phyloP scores from a whole-genome alignment of 192 early-diverging fungal genomes.

The Coemansia sp. region DNA sequence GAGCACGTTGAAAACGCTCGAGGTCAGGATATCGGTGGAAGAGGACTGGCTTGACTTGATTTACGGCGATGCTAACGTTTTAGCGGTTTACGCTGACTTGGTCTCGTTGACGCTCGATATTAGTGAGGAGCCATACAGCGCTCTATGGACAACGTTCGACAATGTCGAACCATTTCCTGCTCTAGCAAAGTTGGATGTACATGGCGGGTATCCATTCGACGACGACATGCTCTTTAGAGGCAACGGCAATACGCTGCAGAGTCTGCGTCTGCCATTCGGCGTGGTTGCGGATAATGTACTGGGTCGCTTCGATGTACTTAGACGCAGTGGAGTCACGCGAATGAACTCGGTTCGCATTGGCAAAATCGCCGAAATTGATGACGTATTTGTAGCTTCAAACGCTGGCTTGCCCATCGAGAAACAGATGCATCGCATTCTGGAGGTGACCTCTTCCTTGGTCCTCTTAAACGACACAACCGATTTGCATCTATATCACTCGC shows the following conservation, averaged over 20 bases:
- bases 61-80: background rate
- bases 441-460: background rate
- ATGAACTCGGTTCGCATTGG: background rate
- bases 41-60: background rate
- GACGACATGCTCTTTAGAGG: slow-evolving; percentile 2
- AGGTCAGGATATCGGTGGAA: no score
- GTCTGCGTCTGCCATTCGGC: background rate
- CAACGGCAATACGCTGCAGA: background rate
- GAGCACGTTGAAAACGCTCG: background rate
- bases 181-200: background rate
- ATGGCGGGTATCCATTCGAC: background rate
- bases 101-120: background rate
- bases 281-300: background rate
- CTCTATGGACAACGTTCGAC: background rate
- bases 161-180: background rate
- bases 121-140: background rate
- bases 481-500: background rate
- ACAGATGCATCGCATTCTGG: background rate
- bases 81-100: background rate
- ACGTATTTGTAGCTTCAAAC: background rate
- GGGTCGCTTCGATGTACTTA: background rate
- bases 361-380: background rate
- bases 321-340: background rate
- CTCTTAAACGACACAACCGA: background rate
- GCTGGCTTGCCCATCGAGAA: background rate